Evolutionary conservation across 371 early-diverging fungal genomes (phyloP).

Genomic region (Apophysomyces variabilis): DNA sequence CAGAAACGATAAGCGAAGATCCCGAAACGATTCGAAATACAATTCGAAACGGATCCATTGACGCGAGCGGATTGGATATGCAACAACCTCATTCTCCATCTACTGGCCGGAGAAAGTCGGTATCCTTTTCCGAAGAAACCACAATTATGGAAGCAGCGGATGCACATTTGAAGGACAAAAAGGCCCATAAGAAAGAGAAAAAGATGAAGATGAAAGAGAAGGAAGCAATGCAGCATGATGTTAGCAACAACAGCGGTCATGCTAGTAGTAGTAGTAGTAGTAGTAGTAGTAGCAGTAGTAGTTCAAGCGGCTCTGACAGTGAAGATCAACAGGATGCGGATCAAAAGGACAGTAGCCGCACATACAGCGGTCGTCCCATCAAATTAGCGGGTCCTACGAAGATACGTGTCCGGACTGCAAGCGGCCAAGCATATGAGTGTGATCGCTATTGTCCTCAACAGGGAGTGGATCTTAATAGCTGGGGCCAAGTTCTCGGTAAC

Average conservation of each 20-base stretch:
- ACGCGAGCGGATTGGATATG: slow-evolving; percentile 1
- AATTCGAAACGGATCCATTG: slow-evolving; percentile 34
- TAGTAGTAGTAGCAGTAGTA: slow-evolving; percentile 29
- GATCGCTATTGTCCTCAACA: slow-evolving; percentile 58
- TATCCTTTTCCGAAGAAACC: slow-evolving; percentile 30
- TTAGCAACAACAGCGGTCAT: background rate
- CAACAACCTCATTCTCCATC: background rate
- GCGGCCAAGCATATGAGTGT: slow-evolving; percentile 50
- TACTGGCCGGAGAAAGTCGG: slow-evolving; percentile 25
- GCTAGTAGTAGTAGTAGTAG: slow-evolving; percentile 17
- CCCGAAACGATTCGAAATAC: slow-evolving; percentile 46
- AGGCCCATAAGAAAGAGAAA: background rate
- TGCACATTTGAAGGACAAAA: background rate
- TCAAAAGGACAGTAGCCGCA: background rate
- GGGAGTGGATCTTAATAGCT: slow-evolving; percentile 48
- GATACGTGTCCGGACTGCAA: slow-evolving; percentile 43
- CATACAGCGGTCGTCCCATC: background rate
- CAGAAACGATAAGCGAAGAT: slow-evolving; percentile 22
- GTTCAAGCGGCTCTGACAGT: slow-evolving; percentile 28
- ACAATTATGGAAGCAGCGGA: background rate
- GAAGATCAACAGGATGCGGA: slow-evolving; percentile 13
- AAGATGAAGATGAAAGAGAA: background rate
- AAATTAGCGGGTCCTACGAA: slow-evolving; percentile 28
- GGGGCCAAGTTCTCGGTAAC: slow-evolving; percentile 49
- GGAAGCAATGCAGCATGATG: background rate